phyloP scores from a whole-genome alignment of 192 early-diverging fungal species.

The Chytriomyces sp. region DNA sequence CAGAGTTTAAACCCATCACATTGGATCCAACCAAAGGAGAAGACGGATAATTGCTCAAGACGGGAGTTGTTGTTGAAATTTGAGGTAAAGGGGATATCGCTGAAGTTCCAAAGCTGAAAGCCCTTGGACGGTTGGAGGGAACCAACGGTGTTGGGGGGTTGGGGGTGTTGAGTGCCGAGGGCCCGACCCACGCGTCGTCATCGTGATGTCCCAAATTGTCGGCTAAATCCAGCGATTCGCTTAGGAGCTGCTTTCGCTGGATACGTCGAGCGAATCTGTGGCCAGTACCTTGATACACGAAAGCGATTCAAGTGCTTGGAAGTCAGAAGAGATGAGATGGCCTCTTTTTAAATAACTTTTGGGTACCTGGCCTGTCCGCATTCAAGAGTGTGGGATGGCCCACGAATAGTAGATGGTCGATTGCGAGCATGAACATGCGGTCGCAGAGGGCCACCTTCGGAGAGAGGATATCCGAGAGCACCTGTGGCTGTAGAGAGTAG shows the following conservation, averaged over 20 bases:
- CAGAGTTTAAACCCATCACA: background rate
- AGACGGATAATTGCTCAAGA: background rate
- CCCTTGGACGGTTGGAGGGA: background rate
- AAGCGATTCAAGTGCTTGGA: slow-evolving; percentile 12
- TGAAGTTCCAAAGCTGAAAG: background rate
- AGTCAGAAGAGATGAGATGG: background rate
- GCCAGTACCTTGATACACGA: slow-evolving; percentile 15
- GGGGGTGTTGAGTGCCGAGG: slow-evolving; percentile 8
- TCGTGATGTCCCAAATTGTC: slow-evolving; percentile 11
- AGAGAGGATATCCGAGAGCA: slow-evolving; percentile 85
- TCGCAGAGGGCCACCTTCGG: slow-evolving; percentile 83
- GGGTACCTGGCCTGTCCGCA: slow-evolving; percentile 61
- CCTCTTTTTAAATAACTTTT: slow-evolving; percentile 45
- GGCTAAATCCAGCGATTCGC: background rate
- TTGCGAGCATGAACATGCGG: slow-evolving; percentile 81
- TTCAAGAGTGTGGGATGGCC: slow-evolving; percentile 69
- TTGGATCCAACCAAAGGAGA: background rate
- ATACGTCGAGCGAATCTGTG: slow-evolving; percentile 38
- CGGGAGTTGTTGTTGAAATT: background rate
- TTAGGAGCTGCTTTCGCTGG: slow-evolving; percentile 39
- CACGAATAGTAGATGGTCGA: slow-evolving; percentile 84
- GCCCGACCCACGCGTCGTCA: slow-evolving; percentile 5
- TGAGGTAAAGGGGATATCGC: background rate
- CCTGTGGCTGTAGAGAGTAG: slow-evolving; percentile 62
- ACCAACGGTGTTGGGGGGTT: background rate